Base-by-base conservation (phyloP, 1,139 yeast species). In the Zhuliangozyma parablackwelliae region DNA sequence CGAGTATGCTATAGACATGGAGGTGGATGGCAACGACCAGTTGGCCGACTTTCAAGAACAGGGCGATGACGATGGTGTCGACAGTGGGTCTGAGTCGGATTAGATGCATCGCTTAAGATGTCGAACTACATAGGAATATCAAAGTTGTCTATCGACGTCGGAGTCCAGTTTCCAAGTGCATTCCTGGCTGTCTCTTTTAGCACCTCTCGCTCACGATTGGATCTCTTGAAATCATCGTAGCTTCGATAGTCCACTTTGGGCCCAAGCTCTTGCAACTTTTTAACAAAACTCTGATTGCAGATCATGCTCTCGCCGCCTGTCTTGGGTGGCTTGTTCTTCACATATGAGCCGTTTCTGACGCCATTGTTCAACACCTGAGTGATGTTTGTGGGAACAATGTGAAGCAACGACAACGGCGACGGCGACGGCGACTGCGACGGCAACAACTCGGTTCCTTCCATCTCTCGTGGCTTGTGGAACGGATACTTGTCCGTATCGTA, bases 1-100 rank as follows among this genome's bases (percentile, higher is more conserved):
- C 1, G 95, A 87, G 57, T 80, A 78, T 50, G 94, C 95, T 10
- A 61, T 64, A 29, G 56, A 69, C 2, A 59, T 65, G 66, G 73
- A 68, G 44, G 48, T 54, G 11, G 53, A 62, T 0, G 59, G 53
- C n/a, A 56, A 51, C 10, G 62, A 53, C 23, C 65, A 56, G 36
- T 47, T 53, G 37, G 60, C 38, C 10, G 56, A 42, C 8, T 51
- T 46, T 7, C 55, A 45, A 13, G 54, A 45, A 10, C 53, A 47
- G 7, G 48, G 40, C 21, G 63, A 49, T 26, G 69, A 49, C 5
- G 56, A 42, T 6, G 46, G 59, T n/a, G 70, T 59, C 9, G 72
- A 52, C 6, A 49, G 61, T n/a, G 70, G 56, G 9, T 64, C 70
- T 9, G 75, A 65, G 8, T 61, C 59, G 29, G 65, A 54, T 43